Conservation (phyloP, 2,329 filamentous ascomycete genomes). For the Aureobasidium melanogenum region DNA sequence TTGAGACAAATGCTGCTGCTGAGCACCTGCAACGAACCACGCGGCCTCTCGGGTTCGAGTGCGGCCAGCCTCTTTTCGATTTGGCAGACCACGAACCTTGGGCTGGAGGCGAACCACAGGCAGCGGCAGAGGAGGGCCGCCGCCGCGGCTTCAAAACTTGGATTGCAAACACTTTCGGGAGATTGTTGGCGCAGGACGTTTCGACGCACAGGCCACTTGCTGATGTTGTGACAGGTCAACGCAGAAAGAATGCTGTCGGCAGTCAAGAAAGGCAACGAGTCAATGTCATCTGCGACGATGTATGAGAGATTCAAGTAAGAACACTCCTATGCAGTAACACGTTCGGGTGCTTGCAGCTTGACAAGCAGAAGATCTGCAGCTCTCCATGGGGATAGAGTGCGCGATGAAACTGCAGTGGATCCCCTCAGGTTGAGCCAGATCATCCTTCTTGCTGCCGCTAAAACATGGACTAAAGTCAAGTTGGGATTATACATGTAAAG, state of each 20-base stretch:
- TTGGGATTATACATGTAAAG: not conserved
- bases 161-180: slow-evolving; percentile 1
- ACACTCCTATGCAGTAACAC: not conserved
- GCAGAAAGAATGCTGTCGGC: not conserved
- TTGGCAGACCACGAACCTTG: not conserved
- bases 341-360: not conserved
- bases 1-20: not conserved
- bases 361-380: slow-evolving; percentile 1
- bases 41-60: not conserved
- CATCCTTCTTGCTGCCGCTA: not conserved
- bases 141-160: not conserved
- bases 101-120: not conserved
- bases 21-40: not conserved
- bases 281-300: not conserved
- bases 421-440: slow-evolving; percentile 5
- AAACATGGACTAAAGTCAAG: not conserved
- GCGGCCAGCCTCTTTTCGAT: not conserved
- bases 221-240: slow-evolving; percentile 1
- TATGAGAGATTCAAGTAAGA: not conserved
- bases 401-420: slow-evolving; percentile 10
- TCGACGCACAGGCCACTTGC: not conserved
- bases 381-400: slow-evolving; percentile 6
- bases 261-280: not conserved
- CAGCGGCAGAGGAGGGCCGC: not conserved
- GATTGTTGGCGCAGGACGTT: not conserved